Evolutionary conservation across 179 eudicot species (phyloP).

Genomic region (Actinidia arguta): DNA sequence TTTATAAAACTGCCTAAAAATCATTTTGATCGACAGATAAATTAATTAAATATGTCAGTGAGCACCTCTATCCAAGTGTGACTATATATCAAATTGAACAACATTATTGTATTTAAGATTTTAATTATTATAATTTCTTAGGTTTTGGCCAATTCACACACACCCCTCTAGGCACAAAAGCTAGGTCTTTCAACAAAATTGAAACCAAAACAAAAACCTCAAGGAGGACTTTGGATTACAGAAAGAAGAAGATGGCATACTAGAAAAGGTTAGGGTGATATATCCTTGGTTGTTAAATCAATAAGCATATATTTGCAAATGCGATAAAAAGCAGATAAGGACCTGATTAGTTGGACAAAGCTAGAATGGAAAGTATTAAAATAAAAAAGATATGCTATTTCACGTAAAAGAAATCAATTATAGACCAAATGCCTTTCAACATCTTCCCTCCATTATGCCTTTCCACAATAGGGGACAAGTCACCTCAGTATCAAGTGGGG

Average conservation of each 20-base stretch:
- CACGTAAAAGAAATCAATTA: conserved; percentile 3
- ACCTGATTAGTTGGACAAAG: background rate
- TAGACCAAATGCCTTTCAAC: background rate
- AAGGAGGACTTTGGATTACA: no score
- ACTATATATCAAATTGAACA: background rate
- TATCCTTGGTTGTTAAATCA: no score
- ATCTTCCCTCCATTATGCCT: conserved; percentile 24
- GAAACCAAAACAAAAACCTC: no score
- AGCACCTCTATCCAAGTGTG: background rate
- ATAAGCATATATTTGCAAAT: no score
- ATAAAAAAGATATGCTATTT: background rate
- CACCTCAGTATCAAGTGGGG: conserved; percentile 20
- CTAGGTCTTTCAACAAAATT: no score
- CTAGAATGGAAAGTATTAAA: background rate
- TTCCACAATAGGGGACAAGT: conserved; percentile 18
- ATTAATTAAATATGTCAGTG: background rate
- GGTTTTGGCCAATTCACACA: no score
- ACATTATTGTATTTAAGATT: no score
- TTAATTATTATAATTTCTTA: no score
- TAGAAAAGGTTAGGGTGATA: no score
- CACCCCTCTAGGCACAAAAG: no score
- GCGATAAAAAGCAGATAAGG: no score
- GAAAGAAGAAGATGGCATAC: no score
- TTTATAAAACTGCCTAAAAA: background rate
- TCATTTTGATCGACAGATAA: background rate